Evolutionary conservation across 2,329 filamentous ascomycete species (phyloP).

Genomic region (Ceratocystis ficicola): DNA sequence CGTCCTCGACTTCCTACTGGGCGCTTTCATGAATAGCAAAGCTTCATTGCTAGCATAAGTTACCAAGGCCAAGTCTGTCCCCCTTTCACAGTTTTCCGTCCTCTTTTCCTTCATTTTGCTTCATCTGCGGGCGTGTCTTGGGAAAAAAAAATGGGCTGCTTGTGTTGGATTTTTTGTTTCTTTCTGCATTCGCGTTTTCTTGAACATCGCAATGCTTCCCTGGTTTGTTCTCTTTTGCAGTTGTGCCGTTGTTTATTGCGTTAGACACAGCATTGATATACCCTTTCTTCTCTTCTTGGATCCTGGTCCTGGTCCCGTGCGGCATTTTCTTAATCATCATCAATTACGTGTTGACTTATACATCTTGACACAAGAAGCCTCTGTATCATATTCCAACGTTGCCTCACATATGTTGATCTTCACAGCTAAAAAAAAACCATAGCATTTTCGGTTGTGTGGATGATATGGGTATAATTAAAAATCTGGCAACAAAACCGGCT

Average conservation of each 20-base stretch:
- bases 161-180: slow-evolving; percentile 15
- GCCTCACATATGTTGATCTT: not conserved
- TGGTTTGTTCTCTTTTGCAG: not conserved
- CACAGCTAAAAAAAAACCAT: not conserved
- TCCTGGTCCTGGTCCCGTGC: not conserved
- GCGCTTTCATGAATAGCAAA: not conserved
- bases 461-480: slow-evolving; percentile 19
- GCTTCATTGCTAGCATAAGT: not conserved
- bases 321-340: not conserved
- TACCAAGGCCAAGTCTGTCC: slow-evolving; percentile 9
- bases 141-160: not conserved
- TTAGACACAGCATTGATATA: slow-evolving; percentile 1
- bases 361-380: slow-evolving; percentile 24
- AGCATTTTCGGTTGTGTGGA: slow-evolving; percentile 22
- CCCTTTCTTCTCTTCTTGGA: not conserved
- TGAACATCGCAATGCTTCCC: slow-evolving; percentile 1
- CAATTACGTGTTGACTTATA: not conserved
- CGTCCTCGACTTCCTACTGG: not conserved
- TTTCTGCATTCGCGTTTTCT: slow-evolving; percentile 11
- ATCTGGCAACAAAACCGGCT: slow-evolving; percentile 16
- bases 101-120: not conserved
- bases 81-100: slow-evolving; percentile 5
- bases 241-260: not conserved
- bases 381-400: not conserved
- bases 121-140: slow-evolving; percentile 4